These are phyloP conservation scores for Capsicum rhomboideum DNA, from an alignment of 257 asterid genomes.

Conservation along the genomic window DNA sequence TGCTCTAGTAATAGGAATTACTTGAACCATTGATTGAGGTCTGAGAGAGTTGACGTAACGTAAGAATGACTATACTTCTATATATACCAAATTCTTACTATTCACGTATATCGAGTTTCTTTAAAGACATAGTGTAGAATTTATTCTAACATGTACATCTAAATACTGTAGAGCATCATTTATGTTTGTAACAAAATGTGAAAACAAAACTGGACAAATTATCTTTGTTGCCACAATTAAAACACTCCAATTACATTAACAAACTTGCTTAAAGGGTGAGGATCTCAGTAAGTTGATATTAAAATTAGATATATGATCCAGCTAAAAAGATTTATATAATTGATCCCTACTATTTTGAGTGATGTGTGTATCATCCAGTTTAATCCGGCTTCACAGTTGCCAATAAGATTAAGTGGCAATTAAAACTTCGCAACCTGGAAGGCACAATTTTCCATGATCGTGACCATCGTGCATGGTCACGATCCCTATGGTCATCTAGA, in stretches of 20 bases:
- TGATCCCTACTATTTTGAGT: too few relatives aligned
- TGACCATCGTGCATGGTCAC: background rate
- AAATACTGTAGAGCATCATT: background rate
- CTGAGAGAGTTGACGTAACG: background rate
- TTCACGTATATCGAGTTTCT: background rate
- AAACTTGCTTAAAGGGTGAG: too few relatives aligned
- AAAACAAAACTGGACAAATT: background rate
- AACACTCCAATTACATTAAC: too few relatives aligned
- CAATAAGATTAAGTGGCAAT: too few relatives aligned
- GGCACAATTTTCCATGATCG: too few relatives aligned
- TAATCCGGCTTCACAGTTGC: too few relatives aligned
- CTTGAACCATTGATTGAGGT: background rate
- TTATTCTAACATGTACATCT: background rate
- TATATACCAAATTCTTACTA: too few relatives aligned
- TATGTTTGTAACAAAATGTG: background rate
- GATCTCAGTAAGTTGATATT: too few relatives aligned
- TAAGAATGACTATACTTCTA: background rate
- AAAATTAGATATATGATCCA: too few relatives aligned
- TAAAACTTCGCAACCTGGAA: too few relatives aligned
- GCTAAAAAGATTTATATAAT: too few relatives aligned
- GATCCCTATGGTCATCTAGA: background rate
- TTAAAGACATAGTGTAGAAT: background rate
- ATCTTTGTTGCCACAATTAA: background rate
- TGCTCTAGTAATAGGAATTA: background rate
- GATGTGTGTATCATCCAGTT: too few relatives aligned